Conservation (phyloP, 78 protist genomes). For the Dictyostelium intermedium region DNA sequence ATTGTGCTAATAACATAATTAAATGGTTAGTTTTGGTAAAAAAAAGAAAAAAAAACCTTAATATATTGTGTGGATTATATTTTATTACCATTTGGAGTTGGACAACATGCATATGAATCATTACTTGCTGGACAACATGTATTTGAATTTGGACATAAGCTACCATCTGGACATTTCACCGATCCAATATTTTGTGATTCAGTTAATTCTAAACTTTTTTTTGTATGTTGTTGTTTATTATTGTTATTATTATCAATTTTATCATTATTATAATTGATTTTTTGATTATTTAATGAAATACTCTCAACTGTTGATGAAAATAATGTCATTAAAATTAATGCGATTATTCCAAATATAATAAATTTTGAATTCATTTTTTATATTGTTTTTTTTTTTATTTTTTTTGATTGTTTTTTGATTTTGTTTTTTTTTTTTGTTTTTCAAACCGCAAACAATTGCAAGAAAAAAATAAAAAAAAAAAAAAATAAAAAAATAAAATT, state of each 20-base stretch:
- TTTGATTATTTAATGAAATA: neutral
- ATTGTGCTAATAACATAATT: neutral
- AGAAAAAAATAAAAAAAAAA: no score
- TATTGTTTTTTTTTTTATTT: neutral
- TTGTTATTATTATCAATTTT: no score
- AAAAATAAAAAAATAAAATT: no score
- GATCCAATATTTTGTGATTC: neutral
- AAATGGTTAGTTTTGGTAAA: neutral
- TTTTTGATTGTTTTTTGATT: neutral
- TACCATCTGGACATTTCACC: conserved; percentile 30
- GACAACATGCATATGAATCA: conserved; percentile 50
- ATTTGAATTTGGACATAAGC: neutral
- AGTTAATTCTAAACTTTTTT: neutral
- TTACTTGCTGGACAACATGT: conserved; percentile 30
- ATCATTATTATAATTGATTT: neutral
- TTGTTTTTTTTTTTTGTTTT: neutral
- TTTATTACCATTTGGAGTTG: neutral
- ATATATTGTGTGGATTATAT: no score
- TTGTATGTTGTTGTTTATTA: neutral
- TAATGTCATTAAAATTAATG: neutral
- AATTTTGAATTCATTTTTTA: neutral
- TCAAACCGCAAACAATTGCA: neutral
- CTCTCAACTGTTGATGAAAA: neutral
- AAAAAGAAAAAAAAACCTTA: neutral
- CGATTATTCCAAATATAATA: neutral